Evolutionary conservation across 2,329 filamentous ascomycete species (phyloP).

Genomic region (Cladosporium sp.): DNA sequence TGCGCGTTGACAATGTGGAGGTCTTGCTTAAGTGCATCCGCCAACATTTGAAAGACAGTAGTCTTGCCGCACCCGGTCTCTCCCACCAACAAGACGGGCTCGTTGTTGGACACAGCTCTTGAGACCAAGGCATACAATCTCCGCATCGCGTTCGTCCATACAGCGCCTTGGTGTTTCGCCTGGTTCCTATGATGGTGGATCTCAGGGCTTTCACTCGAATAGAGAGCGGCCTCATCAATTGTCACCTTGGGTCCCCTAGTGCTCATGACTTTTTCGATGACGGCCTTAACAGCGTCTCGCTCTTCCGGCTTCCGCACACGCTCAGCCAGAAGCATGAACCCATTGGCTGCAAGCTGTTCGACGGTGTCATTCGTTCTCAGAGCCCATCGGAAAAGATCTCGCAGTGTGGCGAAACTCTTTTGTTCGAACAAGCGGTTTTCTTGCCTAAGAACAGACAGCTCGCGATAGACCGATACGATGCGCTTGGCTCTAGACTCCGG

Average conservation of each 20-base stretch:
- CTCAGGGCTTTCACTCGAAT: conserved; percentile 48
- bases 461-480: conserved; percentile 91
- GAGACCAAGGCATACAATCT: conserved; percentile 86
- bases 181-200: conserved; percentile 31
- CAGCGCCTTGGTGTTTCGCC: conserved; percentile 60
- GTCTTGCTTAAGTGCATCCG: conserved; percentile 70
- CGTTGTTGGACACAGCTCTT: conserved; percentile 79
- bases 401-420: conserved; percentile 92
- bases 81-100: conserved; percentile 89
- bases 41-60: conserved; percentile 87
- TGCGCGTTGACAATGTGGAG: conserved; percentile 94
- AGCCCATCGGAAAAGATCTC: conserved; percentile 96
- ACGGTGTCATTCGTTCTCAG: conserved; percentile 77
- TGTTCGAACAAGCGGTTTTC: conserved; percentile 91
- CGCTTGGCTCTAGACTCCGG: conserved; percentile 86
- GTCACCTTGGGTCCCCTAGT: conserved; percentile 55
- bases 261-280: conserved; percentile 87
- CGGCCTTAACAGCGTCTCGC: conserved; percentile 73
- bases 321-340: conserved; percentile 94
- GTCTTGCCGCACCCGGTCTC: conserved; percentile 99
- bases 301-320: conserved; percentile 90
- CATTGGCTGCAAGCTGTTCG: conserved; percentile 84
- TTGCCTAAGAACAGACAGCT: conserved; percentile 84
- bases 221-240: conserved; percentile 71
- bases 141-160: conserved; percentile 96